A percentile compares a stretch with the other conserved stretches of the same genome.
Evolutionary conservation across 2,329 filamentous ascomycete species (phyloP).

Genomic region (Dactylellina leptospora): DNA sequence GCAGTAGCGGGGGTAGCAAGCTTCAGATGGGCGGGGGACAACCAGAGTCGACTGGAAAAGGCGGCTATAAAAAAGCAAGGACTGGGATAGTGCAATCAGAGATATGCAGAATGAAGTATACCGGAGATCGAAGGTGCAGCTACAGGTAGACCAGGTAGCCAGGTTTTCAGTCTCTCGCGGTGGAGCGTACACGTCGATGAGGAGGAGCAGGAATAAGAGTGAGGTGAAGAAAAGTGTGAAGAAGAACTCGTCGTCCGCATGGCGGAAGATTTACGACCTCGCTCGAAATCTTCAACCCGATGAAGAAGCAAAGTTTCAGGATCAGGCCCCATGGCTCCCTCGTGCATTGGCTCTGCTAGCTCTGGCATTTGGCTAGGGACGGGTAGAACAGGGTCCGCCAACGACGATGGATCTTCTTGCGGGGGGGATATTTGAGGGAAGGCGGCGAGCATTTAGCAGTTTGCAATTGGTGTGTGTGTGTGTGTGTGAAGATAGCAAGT

Average conservation of each 20-base stretch:
- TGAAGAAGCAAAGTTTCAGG: conserved; percentile 19
- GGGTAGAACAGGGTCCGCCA: conserved; percentile 41
- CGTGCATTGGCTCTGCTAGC: neutral
- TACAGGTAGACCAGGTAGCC: conserved; percentile 22
- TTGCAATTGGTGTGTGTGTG: conserved; percentile 27
- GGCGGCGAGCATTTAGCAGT: conserved; percentile 28
- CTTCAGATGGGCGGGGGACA: no score
- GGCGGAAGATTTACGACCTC: conserved; percentile 28
- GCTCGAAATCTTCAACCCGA: conserved; percentile 31
- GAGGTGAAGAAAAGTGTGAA: neutral
- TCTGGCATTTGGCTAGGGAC: conserved; percentile 43
- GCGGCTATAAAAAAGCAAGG: conserved; percentile 47
- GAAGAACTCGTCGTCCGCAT: conserved; percentile 31
- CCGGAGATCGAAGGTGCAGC: conserved; percentile 50
- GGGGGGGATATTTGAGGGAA: conserved; percentile 33
- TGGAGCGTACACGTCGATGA: conserved; percentile 37
- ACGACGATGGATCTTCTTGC: conserved; percentile 35
- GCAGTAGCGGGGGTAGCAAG: conserved; percentile 17
- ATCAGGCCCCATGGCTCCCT: conserved; percentile 24
- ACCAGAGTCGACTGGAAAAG: conserved; percentile 29
- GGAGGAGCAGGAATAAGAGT: conserved; percentile 1
- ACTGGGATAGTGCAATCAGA: conserved; percentile 39
- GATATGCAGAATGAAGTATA: conserved; percentile 49
- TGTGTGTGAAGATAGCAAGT: conserved; percentile 31
- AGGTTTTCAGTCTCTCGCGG: conserved; percentile 44